Evolutionary conservation across 495 filamentous ascomycete genomes (phyloP).

Genomic region (Penicillium robsamsonii): DNA sequence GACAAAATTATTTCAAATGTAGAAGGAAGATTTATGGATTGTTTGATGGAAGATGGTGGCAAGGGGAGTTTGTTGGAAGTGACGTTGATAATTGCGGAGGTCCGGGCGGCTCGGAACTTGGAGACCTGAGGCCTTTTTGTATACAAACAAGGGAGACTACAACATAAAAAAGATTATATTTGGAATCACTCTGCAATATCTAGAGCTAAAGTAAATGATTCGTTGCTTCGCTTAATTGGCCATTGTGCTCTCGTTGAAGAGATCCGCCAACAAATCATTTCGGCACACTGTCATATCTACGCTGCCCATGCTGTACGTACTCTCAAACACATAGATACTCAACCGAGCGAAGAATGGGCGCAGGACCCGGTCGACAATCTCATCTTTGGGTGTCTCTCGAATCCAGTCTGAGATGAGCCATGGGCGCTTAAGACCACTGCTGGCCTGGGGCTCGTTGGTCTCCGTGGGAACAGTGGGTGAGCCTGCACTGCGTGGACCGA

Average conservation of each 20-base stretch:
- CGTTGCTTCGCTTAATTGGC: slow-evolving; percentile 30
- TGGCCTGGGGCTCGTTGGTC: slow-evolving; percentile 31
- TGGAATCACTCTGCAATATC: background rate
- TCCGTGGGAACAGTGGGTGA: slow-evolving; percentile 35
- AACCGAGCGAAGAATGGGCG: slow-evolving; percentile 87
- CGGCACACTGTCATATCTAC: slow-evolving; percentile 68
- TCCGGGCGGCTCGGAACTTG: slow-evolving; percentile 21
- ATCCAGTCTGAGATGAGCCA: slow-evolving; percentile 46
- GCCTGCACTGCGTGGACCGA: slow-evolving; percentile 52
- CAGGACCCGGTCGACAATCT: slow-evolving; percentile 70
- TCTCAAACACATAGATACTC: slow-evolving; percentile 89
- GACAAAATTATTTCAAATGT: slow-evolving; percentile 8
- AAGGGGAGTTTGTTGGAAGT: slow-evolving; percentile 24
- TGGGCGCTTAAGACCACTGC: slow-evolving; percentile 34
- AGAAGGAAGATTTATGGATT: background rate
- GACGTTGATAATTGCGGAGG: slow-evolving; percentile 33
- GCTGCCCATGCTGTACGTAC: slow-evolving; percentile 77
- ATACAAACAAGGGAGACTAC: slow-evolving; percentile 10
- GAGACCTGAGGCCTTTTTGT: slow-evolving; percentile 5
- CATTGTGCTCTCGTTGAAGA: slow-evolving; percentile 74
- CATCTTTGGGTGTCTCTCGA: slow-evolving; percentile 58
- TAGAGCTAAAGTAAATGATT: slow-evolving; percentile 1
- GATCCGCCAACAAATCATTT: slow-evolving; percentile 67
- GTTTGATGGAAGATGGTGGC: slow-evolving; percentile 15
- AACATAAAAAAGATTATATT: slow-evolving; percentile 8